Evolutionary conservation across 129 eudicot species (phyloP).

Genomic region (Lactuca sativa): DNA sequence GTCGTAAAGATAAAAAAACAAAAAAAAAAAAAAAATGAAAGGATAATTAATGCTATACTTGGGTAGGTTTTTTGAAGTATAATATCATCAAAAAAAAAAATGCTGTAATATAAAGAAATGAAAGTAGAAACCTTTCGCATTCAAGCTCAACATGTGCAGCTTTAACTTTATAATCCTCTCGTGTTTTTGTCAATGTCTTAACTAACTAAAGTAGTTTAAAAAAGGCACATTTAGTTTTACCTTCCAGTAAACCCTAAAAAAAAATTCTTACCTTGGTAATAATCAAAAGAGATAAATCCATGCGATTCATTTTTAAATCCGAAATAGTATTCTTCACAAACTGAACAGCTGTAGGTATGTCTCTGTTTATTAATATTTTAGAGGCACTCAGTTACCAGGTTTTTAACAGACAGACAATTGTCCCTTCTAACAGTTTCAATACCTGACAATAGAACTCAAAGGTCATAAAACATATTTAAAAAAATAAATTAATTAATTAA

Average conservation of each 20-base stretch:
- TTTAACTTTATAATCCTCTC: conserved; percentile 91
- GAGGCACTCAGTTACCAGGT: conserved; percentile 87
- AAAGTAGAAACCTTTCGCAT: conserved; percentile 97
- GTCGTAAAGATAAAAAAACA: too few species aligned
- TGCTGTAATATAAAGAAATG: neutral
- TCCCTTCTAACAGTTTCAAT: conserved; percentile 99
- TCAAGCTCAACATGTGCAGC: conserved; percentile 98
- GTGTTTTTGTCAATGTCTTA: conserved; percentile 96
- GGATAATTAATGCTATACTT: too few species aligned
- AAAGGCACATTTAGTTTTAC: neutral
- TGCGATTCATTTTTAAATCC: conserved; percentile 92
- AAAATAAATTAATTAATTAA: too few species aligned
- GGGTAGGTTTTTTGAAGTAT: too few species aligned
- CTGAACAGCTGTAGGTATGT: conserved; percentile 89
- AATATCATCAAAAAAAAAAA: too few species aligned
- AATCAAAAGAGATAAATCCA: conserved; percentile 92
- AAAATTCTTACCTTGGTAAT: conserved; percentile 71
- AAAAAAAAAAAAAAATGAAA: too few species aligned
- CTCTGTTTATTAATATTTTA: conserved; percentile 88
- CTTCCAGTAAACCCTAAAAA: neutral
- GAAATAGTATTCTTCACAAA: conserved; percentile 86
- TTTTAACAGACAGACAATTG: conserved; percentile 88
- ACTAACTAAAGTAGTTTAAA: conserved; percentile 14
- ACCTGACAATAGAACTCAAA: conserved; percentile 47
- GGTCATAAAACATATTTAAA: neutral